Evolutionary conservation across 2,329 filamentous ascomycete genomes (phyloP), one percentile per base, ranked within the genome.

Genomic region (Alternaria angustiovoidea): DNA sequence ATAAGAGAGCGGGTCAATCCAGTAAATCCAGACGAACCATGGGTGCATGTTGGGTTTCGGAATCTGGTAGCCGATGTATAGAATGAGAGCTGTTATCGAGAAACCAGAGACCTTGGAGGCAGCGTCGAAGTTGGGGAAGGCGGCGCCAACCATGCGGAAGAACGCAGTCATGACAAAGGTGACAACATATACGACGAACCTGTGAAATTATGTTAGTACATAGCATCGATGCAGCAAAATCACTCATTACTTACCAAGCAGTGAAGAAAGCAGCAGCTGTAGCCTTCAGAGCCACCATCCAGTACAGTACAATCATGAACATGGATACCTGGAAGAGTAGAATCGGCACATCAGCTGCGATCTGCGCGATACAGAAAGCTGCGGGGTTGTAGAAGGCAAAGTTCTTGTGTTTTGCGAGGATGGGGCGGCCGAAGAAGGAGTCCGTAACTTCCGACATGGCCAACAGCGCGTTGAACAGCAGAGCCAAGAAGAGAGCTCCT

Each of bases 321-420:
- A 80, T 76, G 0, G 83, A 82, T 16, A 89, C 80, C 67, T 91
- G 88, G 62, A 88, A 82, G 0, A 88, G 54, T 1, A 88, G 67
- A 4, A 89, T 80, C 0, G 87, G 84, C 1, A 85, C 77, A 61
- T 86, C 84, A 7, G 82, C 81, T n/a, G 80, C 32, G 90, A 65
- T 77, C 93, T 94, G 83, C 92, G 94, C 34, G 85, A 80, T 67
- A 93, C 84, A 14, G 86, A 81, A 72, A 90, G 92, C 90, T 7
- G 90, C 92, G 0, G 94, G 92, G 71, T 96, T 93, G 72, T 95
- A 96, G 26, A 96, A 85, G n/a, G 92, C 92, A 73, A 96, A 97
- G 51, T 89, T 87, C 56, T 85, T 81, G 68, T 97, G 93, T 75
- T 96, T 96, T 70, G 96, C 92, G 54, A 97, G 90, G 68, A 97